A percentile compares a stretch with the other conserved stretches of the same genome.
phyloP scores from a whole-genome alignment of 1,139 yeast species.

The Pichia terricola region DNA sequence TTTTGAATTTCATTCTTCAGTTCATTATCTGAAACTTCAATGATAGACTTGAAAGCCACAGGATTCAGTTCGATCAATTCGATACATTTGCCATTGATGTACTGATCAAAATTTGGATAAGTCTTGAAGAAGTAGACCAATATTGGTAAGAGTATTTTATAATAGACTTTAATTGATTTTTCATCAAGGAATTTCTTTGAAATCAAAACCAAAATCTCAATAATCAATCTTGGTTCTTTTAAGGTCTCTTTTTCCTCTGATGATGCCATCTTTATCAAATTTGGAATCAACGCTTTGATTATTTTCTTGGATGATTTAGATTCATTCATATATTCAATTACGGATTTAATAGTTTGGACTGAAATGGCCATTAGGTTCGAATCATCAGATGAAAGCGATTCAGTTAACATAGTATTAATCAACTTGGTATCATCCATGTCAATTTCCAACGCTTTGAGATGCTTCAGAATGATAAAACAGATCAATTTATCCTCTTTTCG shows the following conservation, averaged over 20 bases:
- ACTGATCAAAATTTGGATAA: slow-evolving; percentile 27
- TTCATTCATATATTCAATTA: slow-evolving; percentile 29
- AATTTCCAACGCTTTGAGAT: slow-evolving; percentile 33
- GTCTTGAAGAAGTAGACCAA: slow-evolving; percentile 32
- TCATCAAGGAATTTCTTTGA: slow-evolving; percentile 15
- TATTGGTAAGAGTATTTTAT: slow-evolving; percentile 40
- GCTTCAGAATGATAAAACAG: slow-evolving; percentile 52
- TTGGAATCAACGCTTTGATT: slow-evolving; percentile 32
- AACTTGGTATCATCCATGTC: slow-evolving; percentile 28
- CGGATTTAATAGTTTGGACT: slow-evolving; percentile 48
- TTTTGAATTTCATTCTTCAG: slow-evolving; percentile 35
- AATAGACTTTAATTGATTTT: slow-evolving; percentile 28
- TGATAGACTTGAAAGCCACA: slow-evolving; percentile 38
- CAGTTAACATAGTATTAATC: slow-evolving; percentile 31
- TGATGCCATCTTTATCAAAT: slow-evolving; percentile 24
- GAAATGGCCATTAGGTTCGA: slow-evolving; percentile 31
- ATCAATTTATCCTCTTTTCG: slow-evolving; percentile 35
- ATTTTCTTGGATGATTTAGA: slow-evolving; percentile 2
- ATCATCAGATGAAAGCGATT: slow-evolving; percentile 25
- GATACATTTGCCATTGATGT: slow-evolving; percentile 43
- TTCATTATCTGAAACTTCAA: slow-evolving; percentile 19
- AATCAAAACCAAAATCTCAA: slow-evolving; percentile 48
- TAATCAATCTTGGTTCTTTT: slow-evolving; percentile 32
- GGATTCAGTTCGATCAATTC: slow-evolving; percentile 42
- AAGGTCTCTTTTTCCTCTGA: slow-evolving; percentile 14